phyloP scores from a whole-genome alignment of 2,329 filamentous ascomycete species.

The Lasiodiplodia theobromae region DNA sequence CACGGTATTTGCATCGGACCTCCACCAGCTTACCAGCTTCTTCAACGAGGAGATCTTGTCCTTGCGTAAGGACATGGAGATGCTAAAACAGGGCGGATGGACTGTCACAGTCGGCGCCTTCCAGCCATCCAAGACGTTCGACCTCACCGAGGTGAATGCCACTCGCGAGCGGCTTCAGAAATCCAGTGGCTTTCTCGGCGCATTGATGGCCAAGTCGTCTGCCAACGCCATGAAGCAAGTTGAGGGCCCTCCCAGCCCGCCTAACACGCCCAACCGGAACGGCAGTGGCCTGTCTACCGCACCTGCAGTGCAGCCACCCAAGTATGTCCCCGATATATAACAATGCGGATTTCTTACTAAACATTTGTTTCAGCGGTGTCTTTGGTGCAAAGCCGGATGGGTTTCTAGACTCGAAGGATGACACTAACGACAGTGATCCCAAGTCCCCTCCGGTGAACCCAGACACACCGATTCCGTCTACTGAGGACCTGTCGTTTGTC shows the following conservation, averaged over 20 bases:
- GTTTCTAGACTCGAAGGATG: not conserved
- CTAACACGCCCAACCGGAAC: not conserved
- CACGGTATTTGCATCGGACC: not conserved
- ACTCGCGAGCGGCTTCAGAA: slow-evolving; percentile 6
- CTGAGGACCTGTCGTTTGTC: slow-evolving; percentile 33
- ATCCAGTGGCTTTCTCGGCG: slow-evolving; percentile 1
- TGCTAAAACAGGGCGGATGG: slow-evolving; percentile 35
- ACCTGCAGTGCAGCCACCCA: not conserved
- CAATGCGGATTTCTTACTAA: not conserved
- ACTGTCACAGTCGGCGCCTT: slow-evolving; percentile 34
- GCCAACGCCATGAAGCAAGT: not conserved
- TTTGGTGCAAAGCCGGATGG: not conserved
- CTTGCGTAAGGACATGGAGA: slow-evolving; percentile 34
- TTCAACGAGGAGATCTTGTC: slow-evolving; percentile 15
- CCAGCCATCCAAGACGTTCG: not conserved
- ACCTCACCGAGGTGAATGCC: slow-evolving; percentile 1
- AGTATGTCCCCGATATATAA: not conserved
- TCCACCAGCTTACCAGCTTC: not conserved
- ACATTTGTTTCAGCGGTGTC: not conserved
- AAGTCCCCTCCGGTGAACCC: not conserved
- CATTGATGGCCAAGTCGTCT: not conserved
- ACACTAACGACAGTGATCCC: not conserved
- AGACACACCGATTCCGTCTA: slow-evolving; percentile 23
- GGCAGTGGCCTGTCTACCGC: not conserved
- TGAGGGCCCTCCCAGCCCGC: not conserved